Base-by-base conservation (phyloP, 108 stramenopile species). In the Craspedostauros australis region DNA sequence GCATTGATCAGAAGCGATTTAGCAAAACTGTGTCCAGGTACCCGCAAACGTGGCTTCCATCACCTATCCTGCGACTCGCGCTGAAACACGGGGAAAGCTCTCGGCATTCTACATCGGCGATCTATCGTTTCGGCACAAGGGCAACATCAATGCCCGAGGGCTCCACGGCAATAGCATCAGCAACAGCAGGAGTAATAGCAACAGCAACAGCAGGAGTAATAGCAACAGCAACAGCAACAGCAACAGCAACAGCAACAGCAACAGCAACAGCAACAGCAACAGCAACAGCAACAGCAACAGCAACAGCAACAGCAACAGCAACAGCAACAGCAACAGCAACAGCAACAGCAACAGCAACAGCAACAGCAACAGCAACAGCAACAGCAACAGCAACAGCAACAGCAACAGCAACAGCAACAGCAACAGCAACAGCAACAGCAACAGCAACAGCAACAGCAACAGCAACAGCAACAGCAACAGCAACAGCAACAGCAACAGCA, bases 221-320 rank as follows among this genome's bases (percentile, higher is more conserved):
- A 32, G 4, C 5, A 20, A 37, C 18, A 25, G 34, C 51, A 38
- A 53, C 51, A 53, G 23, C 8, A n/a, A 37, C 51, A 53, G 34
- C 34, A 11, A 53, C 51, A 53, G 23, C 4, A 18, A 38, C 51
- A 14, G 20, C 34, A 1, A 38, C 28, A 27, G 21, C 11, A 14
- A 50, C 24, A 27, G 32, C 51, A 53, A 21, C 12, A 38, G 22
- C 36, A 53, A 15, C 51, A 39, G 2, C 19, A 16, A 21, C 19
- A 34, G 22, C 1, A 2, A 38, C 34, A 18, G 6, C 8, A 53
- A 15, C 14, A 34, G 39, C 34, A 39, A 4, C 3, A 34, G 39
- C 34, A 38, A 1, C 12, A 21, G 21, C 37, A 40, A 23, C n/a
- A 21, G 12, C 5, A 19, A 20, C 24, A 21, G 9, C 24, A 24